A percentile compares a stretch with the other conserved stretches of the same genome.
These are phyloP conservation scores for Bruguiera gymnorhiza DNA, from an alignment of 345 rosid genomes.

Conservation along the genomic window DNA sequence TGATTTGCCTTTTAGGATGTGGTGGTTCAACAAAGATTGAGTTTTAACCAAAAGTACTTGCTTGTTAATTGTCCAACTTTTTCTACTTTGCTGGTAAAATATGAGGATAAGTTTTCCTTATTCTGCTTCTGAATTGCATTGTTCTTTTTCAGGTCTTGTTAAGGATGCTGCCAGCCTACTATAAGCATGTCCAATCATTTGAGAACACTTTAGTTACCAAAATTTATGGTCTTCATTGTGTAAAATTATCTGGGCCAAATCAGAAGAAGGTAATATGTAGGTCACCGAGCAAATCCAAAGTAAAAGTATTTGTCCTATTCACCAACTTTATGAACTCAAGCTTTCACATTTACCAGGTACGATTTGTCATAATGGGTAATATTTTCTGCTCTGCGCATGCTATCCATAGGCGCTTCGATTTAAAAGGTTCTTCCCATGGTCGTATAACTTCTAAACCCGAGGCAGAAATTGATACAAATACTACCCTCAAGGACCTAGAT, in stretches of 20 bases:
- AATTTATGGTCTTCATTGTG: conserved; percentile 95
- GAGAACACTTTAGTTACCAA: conserved; percentile 90
- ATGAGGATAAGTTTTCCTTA: not conserved
- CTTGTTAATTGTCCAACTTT: not conserved
- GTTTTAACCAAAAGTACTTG: too few species aligned
- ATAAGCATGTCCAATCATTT: conserved; percentile 81
- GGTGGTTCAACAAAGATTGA: not conserved
- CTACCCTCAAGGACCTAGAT: conserved; percentile 97
- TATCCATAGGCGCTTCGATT: conserved; percentile 85
- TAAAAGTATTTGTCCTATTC: not conserved
- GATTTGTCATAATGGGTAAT: conserved; percentile 95
- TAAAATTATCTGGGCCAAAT: conserved; percentile 70
- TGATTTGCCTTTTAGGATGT: not conserved
- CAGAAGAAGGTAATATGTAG: conserved; percentile 73
- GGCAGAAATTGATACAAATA: conserved; percentile 79
- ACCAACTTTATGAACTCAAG: conserved; percentile 1
- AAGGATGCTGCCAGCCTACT: conserved; percentile 96
- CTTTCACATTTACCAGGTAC: conserved; percentile 46
- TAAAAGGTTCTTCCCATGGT: conserved; percentile 98
- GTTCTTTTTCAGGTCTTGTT: conserved; percentile 58
- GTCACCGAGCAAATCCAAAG: conserved; percentile 1
- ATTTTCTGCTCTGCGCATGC: conserved; percentile 69
- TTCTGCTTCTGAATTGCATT: not conserved
- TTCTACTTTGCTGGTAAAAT: not conserved
- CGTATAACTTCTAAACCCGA: conserved; percentile 85